Evolutionary conservation across 2,329 filamentous ascomycete species (phyloP).

Genomic region (Zarea fungicola): DNA sequence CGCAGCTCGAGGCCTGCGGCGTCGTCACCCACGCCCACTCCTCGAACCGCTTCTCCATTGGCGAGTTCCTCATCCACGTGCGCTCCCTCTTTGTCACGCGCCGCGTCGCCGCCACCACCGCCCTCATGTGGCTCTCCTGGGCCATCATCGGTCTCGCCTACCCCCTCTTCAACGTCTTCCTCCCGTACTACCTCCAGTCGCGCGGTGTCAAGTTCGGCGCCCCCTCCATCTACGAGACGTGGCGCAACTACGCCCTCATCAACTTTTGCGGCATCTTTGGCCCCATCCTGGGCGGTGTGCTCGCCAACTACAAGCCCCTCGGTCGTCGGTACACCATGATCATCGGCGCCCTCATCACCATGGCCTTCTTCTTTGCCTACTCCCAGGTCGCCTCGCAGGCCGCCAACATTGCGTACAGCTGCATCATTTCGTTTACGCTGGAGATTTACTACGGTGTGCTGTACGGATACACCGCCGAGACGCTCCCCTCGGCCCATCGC

Average conservation of each 20-base stretch:
- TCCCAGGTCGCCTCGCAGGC: conserved; percentile 28
- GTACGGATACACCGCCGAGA: conserved; percentile 44
- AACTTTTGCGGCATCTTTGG: conserved; percentile 60
- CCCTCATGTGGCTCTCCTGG: conserved; percentile 45
- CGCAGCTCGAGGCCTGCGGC: conserved; percentile 35
- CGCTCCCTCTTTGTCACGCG: background rate
- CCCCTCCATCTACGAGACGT: conserved; percentile 46
- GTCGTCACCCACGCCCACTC: conserved; percentile 26
- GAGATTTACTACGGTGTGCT: conserved; percentile 63
- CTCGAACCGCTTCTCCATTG: conserved; percentile 18
- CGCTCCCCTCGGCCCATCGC: conserved; percentile 48
- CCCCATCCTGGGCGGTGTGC: conserved; percentile 56
- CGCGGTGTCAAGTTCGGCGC: conserved; percentile 41
- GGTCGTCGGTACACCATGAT: conserved; percentile 47
- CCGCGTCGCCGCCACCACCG: background rate
- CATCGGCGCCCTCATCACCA: conserved; percentile 32
- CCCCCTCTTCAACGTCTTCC: conserved; percentile 64
- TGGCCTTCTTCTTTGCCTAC: conserved; percentile 38
- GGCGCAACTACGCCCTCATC: conserved; percentile 63
- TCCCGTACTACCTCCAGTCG: conserved; percentile 35
- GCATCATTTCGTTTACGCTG: conserved; percentile 28
- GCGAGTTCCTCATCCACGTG: conserved; percentile 13
- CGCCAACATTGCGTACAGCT: conserved; percentile 27
- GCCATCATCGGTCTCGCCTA: conserved; percentile 61
- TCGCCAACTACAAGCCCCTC: conserved; percentile 41